A percentile compares a stretch with the other conserved stretches of the same genome.
Conservation (phyloP, 2,329 filamentous ascomycete genomes). For the Thielaviopsis cerberus region DNA sequence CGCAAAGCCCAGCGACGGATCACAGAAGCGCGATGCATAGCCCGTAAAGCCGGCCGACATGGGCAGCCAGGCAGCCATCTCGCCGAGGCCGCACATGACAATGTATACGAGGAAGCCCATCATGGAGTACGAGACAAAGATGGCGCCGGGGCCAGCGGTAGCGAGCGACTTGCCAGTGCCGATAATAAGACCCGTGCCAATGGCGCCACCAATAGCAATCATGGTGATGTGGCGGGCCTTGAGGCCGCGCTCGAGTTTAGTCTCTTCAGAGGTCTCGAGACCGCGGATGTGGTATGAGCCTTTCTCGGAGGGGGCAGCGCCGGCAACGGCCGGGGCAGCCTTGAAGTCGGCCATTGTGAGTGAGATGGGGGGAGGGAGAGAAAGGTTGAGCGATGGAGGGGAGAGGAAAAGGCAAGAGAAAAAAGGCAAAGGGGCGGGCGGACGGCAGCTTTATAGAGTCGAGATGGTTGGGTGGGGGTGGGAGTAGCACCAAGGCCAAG, state of each 20-base stretch:
- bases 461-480: not conserved
- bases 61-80: slow-evolving; percentile 72
- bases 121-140: slow-evolving; percentile 52
- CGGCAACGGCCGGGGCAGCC: not conserved
- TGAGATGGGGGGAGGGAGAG: not conserved
- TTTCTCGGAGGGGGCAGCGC: slow-evolving; percentile 1
- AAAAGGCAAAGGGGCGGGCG: not conserved
- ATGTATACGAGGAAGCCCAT: slow-evolving; percentile 58
- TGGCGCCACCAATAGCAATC: slow-evolving; percentile 56
- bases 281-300: slow-evolving; percentile 22
- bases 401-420: not conserved
- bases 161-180: slow-evolving; percentile 40
- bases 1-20: slow-evolving; percentile 64
- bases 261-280: slow-evolving; percentile 30
- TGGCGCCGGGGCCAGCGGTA: slow-evolving; percentile 40
- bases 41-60: slow-evolving; percentile 63
- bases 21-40: slow-evolving; percentile 61
- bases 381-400: not conserved
- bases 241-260: slow-evolving; percentile 32
- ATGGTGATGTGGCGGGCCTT: slow-evolving; percentile 37
- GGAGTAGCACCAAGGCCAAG: too few species aligned
- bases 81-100: slow-evolving; percentile 65
- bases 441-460: not conserved
- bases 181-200: slow-evolving; percentile 57
- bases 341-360: slow-evolving; percentile 6